These are phyloP conservation scores for Aspergillus heteromorphus DNA, from an alignment of 495 filamentous ascomycete species.

Conservation along the genomic window DNA sequence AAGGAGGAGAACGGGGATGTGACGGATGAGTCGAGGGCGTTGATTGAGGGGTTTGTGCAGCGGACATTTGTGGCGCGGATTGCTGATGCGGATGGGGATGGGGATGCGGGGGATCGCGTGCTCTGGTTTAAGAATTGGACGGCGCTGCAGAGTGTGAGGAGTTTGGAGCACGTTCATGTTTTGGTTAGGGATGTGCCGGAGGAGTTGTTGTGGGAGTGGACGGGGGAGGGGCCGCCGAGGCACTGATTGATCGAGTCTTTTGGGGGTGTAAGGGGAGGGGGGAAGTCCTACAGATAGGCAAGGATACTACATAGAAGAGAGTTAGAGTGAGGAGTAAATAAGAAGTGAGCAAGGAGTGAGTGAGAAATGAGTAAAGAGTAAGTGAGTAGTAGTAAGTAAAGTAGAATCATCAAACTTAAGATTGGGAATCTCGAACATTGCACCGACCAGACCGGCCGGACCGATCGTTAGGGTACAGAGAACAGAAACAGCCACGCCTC, in stretches of 20 bases:
- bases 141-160: slow-evolving; percentile 77
- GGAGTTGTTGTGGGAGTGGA: slow-evolving; percentile 58
- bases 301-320: no score
- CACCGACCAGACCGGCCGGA: not conserved
- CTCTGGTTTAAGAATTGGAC: slow-evolving; percentile 95
- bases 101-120: slow-evolving; percentile 51
- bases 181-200: slow-evolving; percentile 59
- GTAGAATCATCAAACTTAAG: not conserved
- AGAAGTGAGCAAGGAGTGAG: no score
- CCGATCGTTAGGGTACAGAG: slow-evolving; percentile 10
- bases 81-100: slow-evolving; percentile 28
- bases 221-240: slow-evolving; percentile 23
- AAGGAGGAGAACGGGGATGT: slow-evolving; percentile 60
- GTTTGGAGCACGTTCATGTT: slow-evolving; percentile 74
- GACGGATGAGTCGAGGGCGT: slow-evolving; percentile 56
- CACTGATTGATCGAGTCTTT: not conserved
- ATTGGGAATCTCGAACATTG: slow-evolving; percentile 20
- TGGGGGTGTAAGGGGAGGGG: not conserved
- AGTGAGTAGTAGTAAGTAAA: no score
- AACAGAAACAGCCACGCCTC: not conserved
- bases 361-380: no score
- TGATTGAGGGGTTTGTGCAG: slow-evolving; percentile 63
- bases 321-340: no score
- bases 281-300: no score
- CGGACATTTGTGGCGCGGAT: slow-evolving; percentile 55